phyloP scores from a whole-genome alignment of 2,329 filamentous ascomycete species.

The Ceratocystis destructans region DNA sequence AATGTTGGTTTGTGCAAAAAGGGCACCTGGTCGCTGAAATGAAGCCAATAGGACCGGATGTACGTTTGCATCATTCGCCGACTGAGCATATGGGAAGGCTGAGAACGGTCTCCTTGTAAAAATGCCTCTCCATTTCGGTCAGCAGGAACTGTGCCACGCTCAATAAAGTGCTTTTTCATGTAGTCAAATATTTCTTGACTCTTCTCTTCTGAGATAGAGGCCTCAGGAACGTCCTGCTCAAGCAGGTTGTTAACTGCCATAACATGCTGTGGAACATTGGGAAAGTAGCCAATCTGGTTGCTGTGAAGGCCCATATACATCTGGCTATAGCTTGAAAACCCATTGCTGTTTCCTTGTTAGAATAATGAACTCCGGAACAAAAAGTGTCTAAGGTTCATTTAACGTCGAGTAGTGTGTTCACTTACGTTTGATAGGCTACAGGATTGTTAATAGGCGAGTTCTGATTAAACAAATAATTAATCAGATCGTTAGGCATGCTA shows the following conservation, averaged over 20 bases:
- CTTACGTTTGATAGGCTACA: slow-evolving; percentile 21
- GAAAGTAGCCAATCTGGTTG: slow-evolving; percentile 41
- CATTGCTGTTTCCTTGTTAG: slow-evolving; percentile 10
- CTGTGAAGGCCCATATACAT: slow-evolving; percentile 18
- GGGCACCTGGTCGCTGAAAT: slow-evolving; percentile 87
- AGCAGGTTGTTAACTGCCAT: slow-evolving; percentile 83
- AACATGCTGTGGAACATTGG: slow-evolving; percentile 55
- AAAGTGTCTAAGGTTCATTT: not conserved
- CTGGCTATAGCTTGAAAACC: slow-evolving; percentile 18
- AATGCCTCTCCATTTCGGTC: slow-evolving; percentile 14
- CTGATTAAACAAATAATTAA: slow-evolving; percentile 64
- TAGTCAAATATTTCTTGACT: slow-evolving; percentile 70
- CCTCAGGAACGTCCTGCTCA: slow-evolving; percentile 66
- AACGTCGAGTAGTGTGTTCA: not conserved
- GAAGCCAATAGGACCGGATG: slow-evolving; percentile 83
- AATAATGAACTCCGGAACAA: not conserved
- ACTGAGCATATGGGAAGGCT: slow-evolving; percentile 56
- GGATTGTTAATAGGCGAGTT: slow-evolving; percentile 23
- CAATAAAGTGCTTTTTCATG: slow-evolving; percentile 65
- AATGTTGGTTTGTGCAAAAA: slow-evolving; percentile 94
- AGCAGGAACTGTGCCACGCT: slow-evolving; percentile 51
- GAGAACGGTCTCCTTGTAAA: slow-evolving; percentile 61
- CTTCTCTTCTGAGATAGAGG: slow-evolving; percentile 74
- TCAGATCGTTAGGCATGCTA: slow-evolving; percentile 75
- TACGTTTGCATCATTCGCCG: slow-evolving; percentile 93